Base-by-base conservation (phyloP, 2,329 filamentous ascomycete species). In the Volutella citrinella region DNA sequence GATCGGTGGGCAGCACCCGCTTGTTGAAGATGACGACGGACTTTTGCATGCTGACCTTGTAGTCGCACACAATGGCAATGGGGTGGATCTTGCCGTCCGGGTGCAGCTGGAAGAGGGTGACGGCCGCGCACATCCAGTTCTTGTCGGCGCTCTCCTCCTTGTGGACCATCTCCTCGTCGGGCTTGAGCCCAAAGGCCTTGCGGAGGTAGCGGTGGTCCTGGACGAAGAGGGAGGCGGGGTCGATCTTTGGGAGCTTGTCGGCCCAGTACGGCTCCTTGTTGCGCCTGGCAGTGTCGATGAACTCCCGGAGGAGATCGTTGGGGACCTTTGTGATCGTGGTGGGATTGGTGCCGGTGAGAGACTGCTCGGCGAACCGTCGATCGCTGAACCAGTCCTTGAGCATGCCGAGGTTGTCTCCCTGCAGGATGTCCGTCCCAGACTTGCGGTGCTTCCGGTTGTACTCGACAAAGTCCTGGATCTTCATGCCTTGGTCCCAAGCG, bases 1-100 rank as follows among this genome's bases (percentile, higher is more conserved):
- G 38, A 25, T 62, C 58, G 1, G 46, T 40, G 0, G 66, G 59
- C 1, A 41, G 45, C n/a, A 63, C 44, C 4, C 66, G 55, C 34
- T 60, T 57, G 56, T 75, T 75, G 61, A 71, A 74, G 36, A 74
- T 64, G 25, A 63, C 65, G 27, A 74, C 61, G 0, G 70, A 74
- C 15, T 64, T 56, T 4, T 59, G 54, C 49, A 68, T 59, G 28
- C 46, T 61, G 3, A 54, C 58, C 38, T 61, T 65, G 54, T 67
- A 71, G 48, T 74, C 70, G 31, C 69, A 54, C 5, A 65, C 61
- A 39, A 74, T 72, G 14, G 69, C 68, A 4, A 74, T 45, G 1
- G 70, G 70, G 41, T 72, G 68, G 6, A 74, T 56, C 36, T 61
- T 61, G 5, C 70, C 70, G 22, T 69, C 57, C 2, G 55, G 44